Percentiles rank a stretch among this genome's conserved stretches.
Evolutionary conservation across 2,329 filamentous ascomycete genomes (phyloP).

Genomic region (Pseudogymnoascus sp.): DNA sequence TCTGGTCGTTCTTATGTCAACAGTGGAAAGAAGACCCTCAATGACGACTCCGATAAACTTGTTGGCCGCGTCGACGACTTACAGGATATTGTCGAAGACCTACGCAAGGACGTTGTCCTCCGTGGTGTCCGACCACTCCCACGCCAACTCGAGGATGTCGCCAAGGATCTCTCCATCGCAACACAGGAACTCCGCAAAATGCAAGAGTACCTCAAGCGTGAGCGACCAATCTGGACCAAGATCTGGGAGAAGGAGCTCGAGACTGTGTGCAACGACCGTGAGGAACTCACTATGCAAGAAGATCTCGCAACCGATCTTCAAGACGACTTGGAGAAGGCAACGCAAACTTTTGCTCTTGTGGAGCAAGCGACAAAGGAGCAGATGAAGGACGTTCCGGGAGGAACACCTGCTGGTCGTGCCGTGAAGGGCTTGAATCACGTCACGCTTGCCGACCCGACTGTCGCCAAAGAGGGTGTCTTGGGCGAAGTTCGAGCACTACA

Average conservation of each 20-base stretch:
- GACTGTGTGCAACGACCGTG: slow-evolving; percentile 89
- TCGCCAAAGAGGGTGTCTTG: slow-evolving; percentile 84
- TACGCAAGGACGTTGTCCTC: slow-evolving; percentile 92
- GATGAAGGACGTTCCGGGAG: slow-evolving; percentile 63
- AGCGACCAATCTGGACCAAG: slow-evolving; percentile 97
- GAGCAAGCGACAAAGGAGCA: slow-evolving; percentile 99
- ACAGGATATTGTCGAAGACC: slow-evolving; percentile 93
- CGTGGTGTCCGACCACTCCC: slow-evolving; percentile 87
- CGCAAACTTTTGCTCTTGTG: slow-evolving; percentile 86
- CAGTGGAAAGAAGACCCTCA: slow-evolving; percentile 77
- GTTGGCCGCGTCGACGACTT: slow-evolving; percentile 91
- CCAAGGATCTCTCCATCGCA: slow-evolving; percentile 76
- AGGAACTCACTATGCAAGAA: slow-evolving; percentile 92
- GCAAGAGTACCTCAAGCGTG: slow-evolving; percentile 81
- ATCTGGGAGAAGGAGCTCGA: slow-evolving; percentile 98
- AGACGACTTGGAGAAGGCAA: slow-evolving; percentile 91
- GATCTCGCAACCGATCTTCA: slow-evolving; percentile 87
- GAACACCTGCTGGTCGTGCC: slow-evolving; percentile 45
- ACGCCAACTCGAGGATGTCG: slow-evolving; percentile 79
- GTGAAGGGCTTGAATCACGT: slow-evolving; percentile 51
- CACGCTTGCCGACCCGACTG: slow-evolving; percentile 56
- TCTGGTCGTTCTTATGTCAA: slow-evolving; percentile 82
- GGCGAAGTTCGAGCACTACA: slow-evolving; percentile 89
- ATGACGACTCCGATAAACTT: slow-evolving; percentile 79
- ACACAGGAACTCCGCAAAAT: slow-evolving; percentile 87